Base-by-base conservation (phyloP, 1,284 basidiomycete species). In the Cryptococcus sp. region DNA sequence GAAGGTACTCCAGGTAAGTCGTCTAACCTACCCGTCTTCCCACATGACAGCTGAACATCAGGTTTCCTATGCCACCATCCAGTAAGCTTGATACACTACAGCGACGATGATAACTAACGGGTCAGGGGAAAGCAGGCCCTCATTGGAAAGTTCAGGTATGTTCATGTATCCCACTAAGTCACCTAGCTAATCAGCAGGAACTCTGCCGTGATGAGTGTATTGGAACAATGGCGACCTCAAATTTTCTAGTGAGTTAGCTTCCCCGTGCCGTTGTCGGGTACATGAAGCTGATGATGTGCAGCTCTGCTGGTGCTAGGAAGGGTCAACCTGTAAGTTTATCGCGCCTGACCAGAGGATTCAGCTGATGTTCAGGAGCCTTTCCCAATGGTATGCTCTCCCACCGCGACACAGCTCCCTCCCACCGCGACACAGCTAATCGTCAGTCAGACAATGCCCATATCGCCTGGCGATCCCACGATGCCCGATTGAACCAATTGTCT, bases 1-100 rank as follows among this genome's bases (percentile, higher is more conserved):
- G 53, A 76, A 76, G 54, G 70, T 75, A 13, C 49, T 76, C 16
- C 74, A 76, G 58, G 72, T 73, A 41, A 42, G 65, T 49, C 16
- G n/a, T 22, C 9, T 11, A 28, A 7, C 28, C n/a, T 42, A n/a
- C n/a, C 3, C 14, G 36, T 22, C 23, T 32, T 36, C 11, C 14
- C 24, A 23, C 7, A 11, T 11, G 11, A 19, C 32, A 45, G 49
- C 52, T 55, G 28, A 54, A 40, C 9, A 23, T 10, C 50, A 75
- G 72, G 59, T 76, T 14, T 73, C 70, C 7, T 76, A 76, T 41
- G 74, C 72, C 31, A 70, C 70, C 48, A 73, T 74, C 40, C 74
- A 76, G 71, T 72, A 32, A 54, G 66, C 44, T 23, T 4, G 19
- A 1, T 14, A 5, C 14, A 1, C 31, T 22, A 32, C 37, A 37